A percentile compares a stretch with the other conserved stretches of the same genome.
Evolutionary conservation across 192 early-diverging fungal species (phyloP).

Genomic region (Radiomyces spectabilis): DNA sequence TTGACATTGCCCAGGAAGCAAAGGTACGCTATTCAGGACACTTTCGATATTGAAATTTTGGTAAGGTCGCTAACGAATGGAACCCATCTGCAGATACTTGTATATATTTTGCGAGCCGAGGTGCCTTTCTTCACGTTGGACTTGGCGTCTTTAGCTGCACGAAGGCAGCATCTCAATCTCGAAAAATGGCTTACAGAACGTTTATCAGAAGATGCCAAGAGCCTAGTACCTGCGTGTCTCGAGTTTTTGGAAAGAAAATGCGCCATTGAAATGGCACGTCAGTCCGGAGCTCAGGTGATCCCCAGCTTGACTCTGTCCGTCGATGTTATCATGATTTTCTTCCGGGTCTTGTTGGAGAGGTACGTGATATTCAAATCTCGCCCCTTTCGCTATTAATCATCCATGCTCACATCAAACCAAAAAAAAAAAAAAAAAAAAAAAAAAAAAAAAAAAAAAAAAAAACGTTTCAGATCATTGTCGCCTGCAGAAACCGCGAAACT

Average conservation of each 20-base stretch:
- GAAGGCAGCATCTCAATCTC: constrained; percentile 69
- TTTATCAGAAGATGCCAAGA: constrained; percentile 46
- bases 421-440: background rate
- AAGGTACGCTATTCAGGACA: constrained; percentile 10
- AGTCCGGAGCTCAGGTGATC: constrained; percentile 23
- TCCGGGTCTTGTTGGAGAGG: constrained; percentile 53
- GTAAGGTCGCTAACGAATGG: background rate
- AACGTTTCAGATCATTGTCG: constrained; percentile 1
- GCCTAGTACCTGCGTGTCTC: constrained; percentile 64
- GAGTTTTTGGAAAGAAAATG: constrained; percentile 70
- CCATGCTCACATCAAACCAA: too few species aligned
- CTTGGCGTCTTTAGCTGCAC: constrained; percentile 68
- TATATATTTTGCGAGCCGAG: constrained; percentile 58
- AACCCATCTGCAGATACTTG: constrained; percentile 45
- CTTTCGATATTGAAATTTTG: background rate
- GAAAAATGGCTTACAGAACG: constrained; percentile 80
- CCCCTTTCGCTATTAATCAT: too few species aligned
- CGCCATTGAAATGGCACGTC: constrained; percentile 34
- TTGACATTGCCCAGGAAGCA: constrained; percentile 25
- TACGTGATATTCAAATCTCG: too few species aligned
- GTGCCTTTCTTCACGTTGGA: constrained; percentile 67
- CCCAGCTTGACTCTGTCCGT: constrained; percentile 45
- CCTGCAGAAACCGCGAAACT: constrained; percentile 48
- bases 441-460: background rate
- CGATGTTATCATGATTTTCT: constrained; percentile 63